Base-by-base conservation (phyloP, 163 green algal species). In the Volvox carteri region DNA sequence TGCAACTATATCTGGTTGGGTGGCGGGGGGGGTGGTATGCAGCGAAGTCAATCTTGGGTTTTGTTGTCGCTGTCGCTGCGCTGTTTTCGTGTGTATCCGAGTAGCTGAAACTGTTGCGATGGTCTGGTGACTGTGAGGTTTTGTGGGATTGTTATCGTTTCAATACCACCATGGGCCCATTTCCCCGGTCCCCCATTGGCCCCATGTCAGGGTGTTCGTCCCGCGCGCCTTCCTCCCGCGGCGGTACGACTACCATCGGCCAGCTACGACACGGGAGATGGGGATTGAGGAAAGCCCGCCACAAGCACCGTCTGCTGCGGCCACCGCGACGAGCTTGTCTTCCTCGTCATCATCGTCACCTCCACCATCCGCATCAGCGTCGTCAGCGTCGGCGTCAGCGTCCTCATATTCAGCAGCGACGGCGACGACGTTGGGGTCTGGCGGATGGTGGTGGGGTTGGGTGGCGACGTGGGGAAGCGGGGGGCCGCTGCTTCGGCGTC, bases 201-300 rank as follows among this genome's bases (percentile, higher is more conserved):
- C n/a, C n/a, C n/a, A n/a, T n/a, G n/a, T n/a, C 68, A 88, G 84
- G 70, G 68, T 62, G 41, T 96, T 95, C 90, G 73, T 97, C 0
- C 95, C 95, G 2, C 90, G 92, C 46, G 75, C 86, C 33, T 95
- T 97, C 75, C 86, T 98, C 72, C 96, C 96, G 0, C 86, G 93
- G 0, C 96, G 96, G 50, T 98, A 98, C 88, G 94, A 98, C 90
- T 98, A 98, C 91, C 80, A 92, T 50, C 92, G 94, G 0, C n/a
- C 84, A 9, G 84, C 83, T 21, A 75, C 50, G 2, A 30, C n/a
- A 28, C 86, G 77, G 25, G 86, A 80, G 42, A 77, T 83, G 33
- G 85, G 85, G 12, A 25, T 68, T 6, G 85, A 90, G 2, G 68
- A 85, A 41, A n/a, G n/a, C n/a, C n/a, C n/a, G 25, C 44, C 25